Percentiles rank a stretch among this genome's conserved stretches.
Evolutionary conservation across 768 basidiomycete species (phyloP).

Genomic region (Mycena haematopus): DNA sequence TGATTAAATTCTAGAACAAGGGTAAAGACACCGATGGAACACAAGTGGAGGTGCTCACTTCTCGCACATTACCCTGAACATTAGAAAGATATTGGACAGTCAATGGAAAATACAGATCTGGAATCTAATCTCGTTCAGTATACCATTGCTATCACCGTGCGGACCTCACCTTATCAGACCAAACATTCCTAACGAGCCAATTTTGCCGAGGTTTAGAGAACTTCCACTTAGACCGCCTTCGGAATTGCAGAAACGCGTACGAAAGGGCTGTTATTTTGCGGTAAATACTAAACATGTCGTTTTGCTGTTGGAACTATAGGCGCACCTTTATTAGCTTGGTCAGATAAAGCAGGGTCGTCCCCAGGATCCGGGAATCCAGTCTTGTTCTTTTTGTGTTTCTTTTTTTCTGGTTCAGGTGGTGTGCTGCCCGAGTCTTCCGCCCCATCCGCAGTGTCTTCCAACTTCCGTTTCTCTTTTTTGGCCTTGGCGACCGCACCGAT

Average conservation of each 20-base stretch:
- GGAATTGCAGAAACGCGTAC: constrained; percentile 64
- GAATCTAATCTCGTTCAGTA: constrained; percentile 46
- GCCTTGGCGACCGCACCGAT: constrained; percentile 11
- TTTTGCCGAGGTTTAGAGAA: constrained; percentile 80
- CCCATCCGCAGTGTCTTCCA: constrained; percentile 14
- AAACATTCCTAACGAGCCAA: constrained; percentile 73
- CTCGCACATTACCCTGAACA: constrained; percentile 54
- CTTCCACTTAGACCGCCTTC: constrained; percentile 62
- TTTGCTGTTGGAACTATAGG: neutral
- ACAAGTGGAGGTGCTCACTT: constrained; percentile 39
- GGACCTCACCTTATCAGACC: constrained; percentile 52
- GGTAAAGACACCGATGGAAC: neutral
- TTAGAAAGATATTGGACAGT: constrained; percentile 51
- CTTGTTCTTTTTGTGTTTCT: constrained; percentile 47
- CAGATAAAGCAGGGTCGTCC: constrained; percentile 43
- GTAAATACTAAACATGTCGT: neutral
- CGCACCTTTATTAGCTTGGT: constrained; percentile 50
- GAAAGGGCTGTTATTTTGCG: constrained; percentile 41
- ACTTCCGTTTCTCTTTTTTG: constrained; percentile 34
- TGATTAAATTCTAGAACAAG: constrained; percentile 12
- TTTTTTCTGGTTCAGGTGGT: constrained; percentile 27
- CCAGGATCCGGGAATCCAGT: constrained; percentile 53
- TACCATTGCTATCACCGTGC: neutral
- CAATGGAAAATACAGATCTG: constrained; percentile 56
- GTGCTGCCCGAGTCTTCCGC: neutral